A percentile compares a stretch with the other conserved stretches of the same genome.
Evolutionary conservation across 495 filamentous ascomycete genomes (phyloP).

Genomic region (Cenococcum geophilum): DNA sequence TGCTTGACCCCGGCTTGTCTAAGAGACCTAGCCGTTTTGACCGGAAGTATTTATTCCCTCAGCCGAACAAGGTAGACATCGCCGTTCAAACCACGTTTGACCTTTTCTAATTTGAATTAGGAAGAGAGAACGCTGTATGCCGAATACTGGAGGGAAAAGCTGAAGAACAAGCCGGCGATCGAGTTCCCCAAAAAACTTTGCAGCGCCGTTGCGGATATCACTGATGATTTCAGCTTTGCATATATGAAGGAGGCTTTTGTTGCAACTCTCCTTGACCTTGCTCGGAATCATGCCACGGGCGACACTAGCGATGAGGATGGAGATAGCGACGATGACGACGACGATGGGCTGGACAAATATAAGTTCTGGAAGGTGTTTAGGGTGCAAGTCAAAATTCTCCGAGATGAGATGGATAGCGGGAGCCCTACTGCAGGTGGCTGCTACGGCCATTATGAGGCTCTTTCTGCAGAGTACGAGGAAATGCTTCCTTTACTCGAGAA

Average conservation of each 20-base stretch:
- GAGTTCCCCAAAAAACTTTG: slow-evolving; percentile 52
- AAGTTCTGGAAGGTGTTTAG: slow-evolving; percentile 52
- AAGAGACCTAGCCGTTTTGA: slow-evolving; percentile 61
- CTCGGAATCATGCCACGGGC: slow-evolving; percentile 17
- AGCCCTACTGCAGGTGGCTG: slow-evolving; percentile 1
- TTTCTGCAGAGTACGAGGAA: slow-evolving; percentile 17
- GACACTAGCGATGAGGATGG: slow-evolving; percentile 30
- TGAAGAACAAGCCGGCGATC: slow-evolving; percentile 47
- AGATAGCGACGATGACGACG: slow-evolving; percentile 19
- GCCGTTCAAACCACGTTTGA: neutral
- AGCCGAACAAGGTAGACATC: slow-evolving; percentile 39
- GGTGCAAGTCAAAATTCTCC: slow-evolving; percentile 50
- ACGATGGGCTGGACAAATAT: slow-evolving; percentile 42
- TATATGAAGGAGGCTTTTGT: slow-evolving; percentile 63
- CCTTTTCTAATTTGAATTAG: slow-evolving; percentile 4
- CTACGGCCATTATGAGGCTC: slow-evolving; percentile 12
- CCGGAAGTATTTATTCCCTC: slow-evolving; percentile 56
- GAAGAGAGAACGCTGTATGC: slow-evolving; percentile 51
- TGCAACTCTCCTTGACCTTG: slow-evolving; percentile 50
- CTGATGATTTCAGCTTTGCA: slow-evolving; percentile 57
- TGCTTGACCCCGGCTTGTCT: slow-evolving; percentile 53
- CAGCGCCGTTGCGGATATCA: slow-evolving; percentile 51
- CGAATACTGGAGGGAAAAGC: slow-evolving; percentile 43
- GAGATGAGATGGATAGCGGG: slow-evolving; percentile 48
- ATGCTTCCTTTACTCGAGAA: slow-evolving; percentile 22